Conservation (phyloP, 257 asterid species). For the Plantago ovata region DNA sequence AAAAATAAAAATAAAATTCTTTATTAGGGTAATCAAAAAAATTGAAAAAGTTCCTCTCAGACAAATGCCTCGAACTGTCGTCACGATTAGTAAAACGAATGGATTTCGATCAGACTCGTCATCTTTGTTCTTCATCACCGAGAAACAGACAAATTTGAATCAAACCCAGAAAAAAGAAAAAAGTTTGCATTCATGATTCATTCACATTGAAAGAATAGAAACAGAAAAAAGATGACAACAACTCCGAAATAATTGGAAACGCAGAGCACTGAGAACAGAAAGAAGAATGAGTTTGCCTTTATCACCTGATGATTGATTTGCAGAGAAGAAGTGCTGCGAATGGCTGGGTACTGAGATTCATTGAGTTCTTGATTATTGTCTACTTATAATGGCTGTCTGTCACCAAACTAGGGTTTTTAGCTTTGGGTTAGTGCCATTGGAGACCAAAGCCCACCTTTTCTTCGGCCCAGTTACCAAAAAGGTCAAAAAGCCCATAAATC, state of each 20-base stretch:
- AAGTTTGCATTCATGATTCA: neutral
- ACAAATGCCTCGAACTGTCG: slow-evolving; percentile 89
- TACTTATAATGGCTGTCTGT: neutral
- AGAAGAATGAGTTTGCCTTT: slow-evolving; percentile 2
- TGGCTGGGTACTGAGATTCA: too few species aligned
- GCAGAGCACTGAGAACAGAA: too few species aligned
- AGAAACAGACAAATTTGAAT: slow-evolving; percentile 26
- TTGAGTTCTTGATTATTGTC: too few species aligned
- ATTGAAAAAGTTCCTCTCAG: slow-evolving; percentile 46
- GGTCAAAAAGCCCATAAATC: too few species aligned
- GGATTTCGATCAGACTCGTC: slow-evolving; percentile 94
- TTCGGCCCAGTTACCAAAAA: too few species aligned
- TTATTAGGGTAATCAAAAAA: neutral
- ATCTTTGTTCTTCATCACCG: slow-evolving; percentile 65
- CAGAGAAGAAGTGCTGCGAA: too few species aligned
- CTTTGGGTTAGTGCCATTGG: too few species aligned
- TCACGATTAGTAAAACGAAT: slow-evolving; percentile 54
- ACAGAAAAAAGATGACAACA: too few species aligned
- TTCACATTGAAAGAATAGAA: neutral
- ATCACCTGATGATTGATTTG: slow-evolving; percentile 19
- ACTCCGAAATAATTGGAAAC: too few species aligned
- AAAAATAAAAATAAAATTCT: neutral
- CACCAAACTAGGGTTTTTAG: too few species aligned
- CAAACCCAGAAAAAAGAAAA: neutral
- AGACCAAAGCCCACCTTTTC: too few species aligned